Evolutionary conservation across 2,329 filamentous ascomycete genomes (phyloP).

Genomic region (Cladosporium sp.): DNA sequence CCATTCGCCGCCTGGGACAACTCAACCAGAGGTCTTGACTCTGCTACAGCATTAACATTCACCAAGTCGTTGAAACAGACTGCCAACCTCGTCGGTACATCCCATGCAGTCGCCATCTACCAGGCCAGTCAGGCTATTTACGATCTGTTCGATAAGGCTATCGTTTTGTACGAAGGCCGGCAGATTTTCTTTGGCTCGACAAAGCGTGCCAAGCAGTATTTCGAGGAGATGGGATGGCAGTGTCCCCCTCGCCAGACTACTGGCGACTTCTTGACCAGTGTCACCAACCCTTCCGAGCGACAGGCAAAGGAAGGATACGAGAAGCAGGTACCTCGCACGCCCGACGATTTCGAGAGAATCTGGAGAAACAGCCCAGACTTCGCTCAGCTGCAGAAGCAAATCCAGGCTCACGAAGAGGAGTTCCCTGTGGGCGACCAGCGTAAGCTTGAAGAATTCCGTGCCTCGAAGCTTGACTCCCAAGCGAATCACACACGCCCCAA

Average conservation of each 20-base stretch:
- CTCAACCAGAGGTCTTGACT: constrained; percentile 53
- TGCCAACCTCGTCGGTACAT: constrained; percentile 51
- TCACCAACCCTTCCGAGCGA: constrained; percentile 66
- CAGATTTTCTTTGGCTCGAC: constrained; percentile 75
- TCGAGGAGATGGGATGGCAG: constrained; percentile 67
- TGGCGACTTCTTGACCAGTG: constrained; percentile 68
- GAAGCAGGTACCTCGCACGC: constrained; percentile 62
- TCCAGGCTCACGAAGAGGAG: constrained; percentile 52
- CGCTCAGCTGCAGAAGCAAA: constrained; percentile 47
- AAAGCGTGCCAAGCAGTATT: constrained; percentile 61
- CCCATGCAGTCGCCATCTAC: constrained; percentile 61
- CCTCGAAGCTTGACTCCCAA: constrained; percentile 54
- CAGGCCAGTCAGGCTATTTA: constrained; percentile 54
- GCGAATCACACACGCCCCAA: constrained; percentile 55
- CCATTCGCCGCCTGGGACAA: constrained; percentile 50
- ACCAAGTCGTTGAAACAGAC: constrained; percentile 53
- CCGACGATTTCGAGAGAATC: constrained; percentile 65
- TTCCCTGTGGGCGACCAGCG: constrained; percentile 46
- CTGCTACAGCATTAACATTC: constrained; percentile 60
- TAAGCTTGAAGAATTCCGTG: constrained; percentile 46
- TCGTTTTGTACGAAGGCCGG: constrained; percentile 73
- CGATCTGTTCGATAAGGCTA: constrained; percentile 71
- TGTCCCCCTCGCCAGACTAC: constrained; percentile 68
- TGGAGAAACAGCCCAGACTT: constrained; percentile 53
- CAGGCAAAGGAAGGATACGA: constrained; percentile 59